Base-by-base conservation (phyloP, 768 basidiomycete species). In the Suillus alpinus region DNA sequence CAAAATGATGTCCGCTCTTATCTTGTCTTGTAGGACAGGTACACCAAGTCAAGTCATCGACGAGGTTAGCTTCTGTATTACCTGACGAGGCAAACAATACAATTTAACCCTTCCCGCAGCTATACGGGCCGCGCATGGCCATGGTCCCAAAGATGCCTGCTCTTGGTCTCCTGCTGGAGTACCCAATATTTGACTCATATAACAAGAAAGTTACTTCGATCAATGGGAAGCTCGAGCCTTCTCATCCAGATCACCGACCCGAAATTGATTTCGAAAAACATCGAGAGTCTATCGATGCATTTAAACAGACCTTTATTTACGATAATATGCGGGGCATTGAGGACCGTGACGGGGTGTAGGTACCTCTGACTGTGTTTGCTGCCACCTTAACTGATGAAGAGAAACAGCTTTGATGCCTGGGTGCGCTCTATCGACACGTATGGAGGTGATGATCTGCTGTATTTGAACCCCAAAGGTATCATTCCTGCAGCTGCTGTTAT, bases 141-240 rank as follows among this genome's bases (percentile, higher is more conserved):
- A 85, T 92, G 69, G 83, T 98, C 23, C 97, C 97, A 18, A 98
- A 96, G 77, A 96, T 98, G 79, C 97, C 97, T 13, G 89, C 95
- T 2, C 82, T 99, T 18, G 97, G 97, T 13, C 82, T 99, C 5
- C 78, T 99, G 26, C 85, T 99, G 29, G 94, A 98, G 75, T 81
- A 91, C 65, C 92, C 92, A 3, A 82, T 93, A 58, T 94, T 92
- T 66, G 83, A 87, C 53, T 84, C 84, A 6, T 95, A 94, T 75
- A 92, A 92, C 71, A 75, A 76, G 53, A 81, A 81, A 60, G 80
- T 90, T 64, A 72, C 65, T 4, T 69, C 64, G 20, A 75, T 77
- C 53, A 74, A 69, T 60, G 80, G 82, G 57, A 83, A 82, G 59
- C 72, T 86, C 36, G 71, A 82, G 49, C 76, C 80, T 8, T 73